phyloP scores from a whole-genome alignment of 345 rosid species.

The Streptanthus diversifolius region DNA sequence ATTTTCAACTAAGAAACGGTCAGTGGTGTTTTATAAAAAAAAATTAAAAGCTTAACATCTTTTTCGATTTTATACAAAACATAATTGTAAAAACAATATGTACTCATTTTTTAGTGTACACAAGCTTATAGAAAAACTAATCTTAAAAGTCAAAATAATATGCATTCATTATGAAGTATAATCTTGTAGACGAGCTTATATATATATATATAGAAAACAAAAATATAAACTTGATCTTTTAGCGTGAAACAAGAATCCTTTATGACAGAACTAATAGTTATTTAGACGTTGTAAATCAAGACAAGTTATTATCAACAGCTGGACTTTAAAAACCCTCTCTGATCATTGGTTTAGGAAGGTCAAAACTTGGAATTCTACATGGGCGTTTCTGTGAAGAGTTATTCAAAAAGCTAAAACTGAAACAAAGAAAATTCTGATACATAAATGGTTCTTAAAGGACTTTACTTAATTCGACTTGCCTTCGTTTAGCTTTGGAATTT shows the following conservation, averaged over 20 bases:
- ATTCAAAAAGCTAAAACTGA: neutral
- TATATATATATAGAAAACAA: too few species aligned
- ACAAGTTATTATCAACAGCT: neutral
- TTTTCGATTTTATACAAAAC: too few species aligned
- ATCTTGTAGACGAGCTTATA: neutral
- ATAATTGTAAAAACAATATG: too few species aligned
- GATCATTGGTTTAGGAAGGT: neutral
- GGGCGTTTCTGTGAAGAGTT: neutral
- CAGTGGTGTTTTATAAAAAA: too few species aligned
- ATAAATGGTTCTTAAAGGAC: neutral
- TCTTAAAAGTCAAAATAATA: too few species aligned
- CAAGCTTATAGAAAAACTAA: too few species aligned
- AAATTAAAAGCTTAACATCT: too few species aligned
- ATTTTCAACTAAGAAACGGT: too few species aligned
- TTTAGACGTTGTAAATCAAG: neutral
- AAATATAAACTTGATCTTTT: neutral
- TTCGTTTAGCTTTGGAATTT: slow-evolving; percentile 74
- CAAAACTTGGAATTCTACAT: neutral
- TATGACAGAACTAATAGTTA: neutral
- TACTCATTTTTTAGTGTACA: too few species aligned
- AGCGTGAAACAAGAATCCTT: neutral
- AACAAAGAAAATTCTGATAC: slow-evolving; percentile 15
- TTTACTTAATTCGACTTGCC: slow-evolving; percentile 36
- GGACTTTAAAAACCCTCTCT: neutral
- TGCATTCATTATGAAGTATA: neutral